phyloP scores from a whole-genome alignment of 2,329 filamentous ascomycete species.

The Ophiostoma perfectum region DNA sequence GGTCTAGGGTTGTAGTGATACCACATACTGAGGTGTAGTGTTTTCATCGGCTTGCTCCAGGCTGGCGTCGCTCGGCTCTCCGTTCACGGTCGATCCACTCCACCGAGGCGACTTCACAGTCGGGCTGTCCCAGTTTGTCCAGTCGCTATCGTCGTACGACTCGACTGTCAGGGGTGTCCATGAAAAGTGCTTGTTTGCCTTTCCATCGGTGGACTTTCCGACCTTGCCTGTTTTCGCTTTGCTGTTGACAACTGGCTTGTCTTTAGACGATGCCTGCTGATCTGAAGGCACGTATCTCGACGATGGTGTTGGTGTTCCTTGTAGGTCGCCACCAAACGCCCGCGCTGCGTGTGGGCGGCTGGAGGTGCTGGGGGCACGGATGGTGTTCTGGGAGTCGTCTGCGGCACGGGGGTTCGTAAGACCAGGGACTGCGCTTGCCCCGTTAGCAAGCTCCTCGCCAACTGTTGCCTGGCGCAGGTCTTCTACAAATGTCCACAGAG shows the following conservation, averaged over 20 bases:
- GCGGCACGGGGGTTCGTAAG: conserved; percentile 22
- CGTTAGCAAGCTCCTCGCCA: conserved; percentile 72
- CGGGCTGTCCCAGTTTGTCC: conserved; percentile 60
- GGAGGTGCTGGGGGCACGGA: background rate
- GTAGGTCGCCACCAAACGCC: conserved; percentile 29
- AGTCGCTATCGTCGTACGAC: conserved; percentile 55
- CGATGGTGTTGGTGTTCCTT: conserved; percentile 41
- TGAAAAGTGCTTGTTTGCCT: conserved; percentile 48
- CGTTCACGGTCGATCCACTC: conserved; percentile 56
- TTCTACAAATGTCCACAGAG: conserved; percentile 90
- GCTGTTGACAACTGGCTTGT: background rate
- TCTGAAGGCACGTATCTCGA: background rate
- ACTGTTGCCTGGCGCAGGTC: conserved; percentile 94
- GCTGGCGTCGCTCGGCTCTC: conserved; percentile 39
- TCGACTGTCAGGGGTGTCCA: conserved; percentile 56
- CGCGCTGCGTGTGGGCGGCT: conserved; percentile 23
- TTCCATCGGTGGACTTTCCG: conserved; percentile 28
- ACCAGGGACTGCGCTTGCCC: background rate
- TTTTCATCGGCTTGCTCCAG: conserved; percentile 46
- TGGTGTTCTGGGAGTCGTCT: conserved; percentile 32
- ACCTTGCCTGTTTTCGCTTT: conserved; percentile 11
- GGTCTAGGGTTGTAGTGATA: background rate
- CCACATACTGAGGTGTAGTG: conserved; percentile 42
- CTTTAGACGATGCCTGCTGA: background rate
- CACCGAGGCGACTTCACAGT: conserved; percentile 50